Conservation (phyloP, 305 asterid species). For the Fraxinus platypoda region DNA sequence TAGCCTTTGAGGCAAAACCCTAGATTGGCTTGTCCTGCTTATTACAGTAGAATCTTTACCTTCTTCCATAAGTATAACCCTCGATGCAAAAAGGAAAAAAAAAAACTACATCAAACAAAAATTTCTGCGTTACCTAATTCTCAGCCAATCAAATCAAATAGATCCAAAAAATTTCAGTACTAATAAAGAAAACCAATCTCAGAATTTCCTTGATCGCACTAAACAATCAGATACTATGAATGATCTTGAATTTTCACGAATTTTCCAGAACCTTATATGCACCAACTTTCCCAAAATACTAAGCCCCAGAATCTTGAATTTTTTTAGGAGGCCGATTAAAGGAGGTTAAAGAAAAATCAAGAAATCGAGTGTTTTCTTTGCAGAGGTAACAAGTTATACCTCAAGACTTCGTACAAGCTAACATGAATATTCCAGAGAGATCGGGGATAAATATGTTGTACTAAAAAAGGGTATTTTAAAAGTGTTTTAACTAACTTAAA, state of each 20-base stretch:
- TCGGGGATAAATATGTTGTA: background rate
- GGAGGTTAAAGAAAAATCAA: background rate
- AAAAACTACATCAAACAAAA: background rate
- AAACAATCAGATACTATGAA: background rate
- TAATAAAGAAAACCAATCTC: background rate
- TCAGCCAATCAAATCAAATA: background rate
- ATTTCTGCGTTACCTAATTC: background rate
- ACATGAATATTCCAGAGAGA: background rate
- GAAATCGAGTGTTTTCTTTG: background rate
- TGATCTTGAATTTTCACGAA: background rate
- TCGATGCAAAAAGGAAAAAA: background rate
- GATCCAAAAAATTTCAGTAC: background rate
- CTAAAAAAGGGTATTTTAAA: background rate
- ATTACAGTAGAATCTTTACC: slow-evolving; percentile 51
- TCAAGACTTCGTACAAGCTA: background rate
- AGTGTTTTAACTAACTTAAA: background rate
- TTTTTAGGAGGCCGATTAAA: background rate
- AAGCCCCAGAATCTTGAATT: background rate
- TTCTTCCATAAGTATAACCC: slow-evolving; percentile 57
- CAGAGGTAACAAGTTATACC: background rate
- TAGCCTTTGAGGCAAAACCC: slow-evolving; percentile 78
- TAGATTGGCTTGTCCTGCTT: slow-evolving; percentile 44
- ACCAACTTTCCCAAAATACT: background rate
- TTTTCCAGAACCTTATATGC: background rate
- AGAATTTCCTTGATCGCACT: background rate